Base-by-base conservation (phyloP, 2,329 filamentous ascomycete genomes). In the Penicillium sp. region DNA sequence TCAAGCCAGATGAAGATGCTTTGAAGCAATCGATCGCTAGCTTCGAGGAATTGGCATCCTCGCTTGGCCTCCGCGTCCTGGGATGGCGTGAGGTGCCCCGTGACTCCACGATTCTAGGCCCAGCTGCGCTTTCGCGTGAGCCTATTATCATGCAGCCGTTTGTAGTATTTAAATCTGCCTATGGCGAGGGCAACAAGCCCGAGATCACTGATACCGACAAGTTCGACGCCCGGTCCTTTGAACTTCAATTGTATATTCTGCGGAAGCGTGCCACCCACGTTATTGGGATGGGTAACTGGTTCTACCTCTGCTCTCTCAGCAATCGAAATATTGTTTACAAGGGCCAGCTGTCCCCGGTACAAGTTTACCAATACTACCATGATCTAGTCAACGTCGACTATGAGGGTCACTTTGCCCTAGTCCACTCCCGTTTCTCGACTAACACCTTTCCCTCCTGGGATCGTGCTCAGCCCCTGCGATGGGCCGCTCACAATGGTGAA, bases 311-410 rank as follows among this genome's bases (percentile, higher is more conserved):
- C 84, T 96, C 92, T 49, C 81, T 98, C 65, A 95, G 88, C 76
- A 97, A 96, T 87, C 93, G 93, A 80, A 98, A 98, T 81, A 98
- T 98, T 78, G 91, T 98, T 59, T 98, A 98, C 85, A 98, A 98
- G 84, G 93, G 93, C 63, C 95, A 98, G 76, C 83, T 98, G 65
- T 90, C 93, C 45, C 93, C 93, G 24, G 87, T 93, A 29, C 93
- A 98, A 81, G 93, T 98, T 52, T 98, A 98, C 79, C 90, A 96
- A 74, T 98, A 98, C 81, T 98, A 96, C 79, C 91, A 97, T 77
- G 93, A 98, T 80, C 80, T 98, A 74, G 90, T 97, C 66, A 96
- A 95, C 68, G 93, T 96, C 65, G 93, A 98, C 76, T 98, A 96
- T 76, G 91, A 98, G 81, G 93, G 89, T 62, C 93, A 98, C 79